Evolutionary conservation across 768 basidiomycete genomes (phyloP), one percentile per base, ranked within the genome.

Genomic region (Serendipita sp.): DNA sequence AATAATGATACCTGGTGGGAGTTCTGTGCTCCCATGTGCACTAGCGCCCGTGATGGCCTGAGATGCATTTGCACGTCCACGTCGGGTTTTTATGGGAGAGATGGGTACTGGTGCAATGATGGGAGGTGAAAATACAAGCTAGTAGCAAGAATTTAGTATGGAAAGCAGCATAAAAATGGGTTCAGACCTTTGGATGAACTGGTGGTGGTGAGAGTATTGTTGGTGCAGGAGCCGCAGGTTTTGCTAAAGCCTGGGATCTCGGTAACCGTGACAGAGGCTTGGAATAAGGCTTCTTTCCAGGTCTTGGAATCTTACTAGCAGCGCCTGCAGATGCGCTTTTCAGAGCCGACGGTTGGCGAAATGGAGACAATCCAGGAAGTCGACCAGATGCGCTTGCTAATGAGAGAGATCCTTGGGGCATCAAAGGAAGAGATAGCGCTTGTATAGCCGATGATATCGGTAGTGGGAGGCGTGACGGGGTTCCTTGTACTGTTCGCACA

Each of bases 251-350:
- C 53, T 58, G 22, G 24, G 53, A 24, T 33, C 31, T 58, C 31
- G 53, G 53, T 58, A 58, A 33, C 20, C 53, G 24, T n/a, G 53
- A 58, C 4, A 58, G 11, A 11, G 53, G 53, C 26, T 33, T 24
- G 9, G 53, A 24, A 34, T 58, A 58, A 24, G 53, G 53, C 53
- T 58, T 58, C 33, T 24, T 26, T 34, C 53, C 53, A 24, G 53
- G 53, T 58, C 53, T 58, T 5, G 53, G 53, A 33, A 58, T 58
- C 30, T 58, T 58, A 24, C 53, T 58, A n/a, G 53, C 53, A n/a
- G 30, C 2, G 9, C 53, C 53, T 11, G 24, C 28, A 24, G 26
- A 4, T 11, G 53, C 33, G n/a, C 53, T 33, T 58, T 31, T 58
- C 31, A 58, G n/a, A 28, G 24, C 31, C 24, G 53, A 58, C 4